Base-by-base conservation (phyloP, 2,329 filamentous ascomycete species). In the Pseudophaeomoniella oleicola region DNA sequence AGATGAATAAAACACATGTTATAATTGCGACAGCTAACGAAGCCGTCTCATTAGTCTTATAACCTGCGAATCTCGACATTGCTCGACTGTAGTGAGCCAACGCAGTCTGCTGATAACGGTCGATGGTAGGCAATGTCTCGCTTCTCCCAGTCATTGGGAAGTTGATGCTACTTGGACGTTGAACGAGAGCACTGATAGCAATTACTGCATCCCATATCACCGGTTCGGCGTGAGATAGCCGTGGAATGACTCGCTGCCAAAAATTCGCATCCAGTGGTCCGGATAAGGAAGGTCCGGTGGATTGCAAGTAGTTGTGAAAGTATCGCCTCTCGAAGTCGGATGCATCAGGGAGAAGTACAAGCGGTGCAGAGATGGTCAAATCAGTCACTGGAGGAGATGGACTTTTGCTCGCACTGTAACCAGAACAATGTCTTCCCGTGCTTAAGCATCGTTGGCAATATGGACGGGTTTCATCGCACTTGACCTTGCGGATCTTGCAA, bases 81-180 rank as follows among this genome's bases (percentile, higher is more conserved):
- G 40, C 44, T 18, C 40, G 29, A 17, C 33, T 37, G 38, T 46
- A 46, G 34, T 33, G 42, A 16, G 34, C 41, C 27, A 46, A 15
- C 4, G 42, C 44, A 11, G 37, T 35, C 34, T 32, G 31, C 27
- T 46, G 42, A 12, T 38, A 32, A 6, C 11, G 11, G 11, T 33
- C 37, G 4, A 22, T 30, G 10, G 34, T 19, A 12, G 11, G 36
- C n/a, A 14, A 18, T 35, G 22, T 32, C 3, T 34, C 14, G 3
- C 30, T 32, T 16, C 31, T 37, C 13, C 19, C 27, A n/a, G 14
- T 14, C 29, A 44, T 22, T 5, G 22, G 32, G 13, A 12, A 17
- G 9, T 34, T 15, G 5, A 14, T 16, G 19, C 42, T 38, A 27
- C 32, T 15, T 34, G 32, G 32, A 34, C 18, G 32, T 18, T 34